Evolutionary conservation across 805 yeast species (phyloP).

Genomic region (Komagataella pastoris): DNA sequence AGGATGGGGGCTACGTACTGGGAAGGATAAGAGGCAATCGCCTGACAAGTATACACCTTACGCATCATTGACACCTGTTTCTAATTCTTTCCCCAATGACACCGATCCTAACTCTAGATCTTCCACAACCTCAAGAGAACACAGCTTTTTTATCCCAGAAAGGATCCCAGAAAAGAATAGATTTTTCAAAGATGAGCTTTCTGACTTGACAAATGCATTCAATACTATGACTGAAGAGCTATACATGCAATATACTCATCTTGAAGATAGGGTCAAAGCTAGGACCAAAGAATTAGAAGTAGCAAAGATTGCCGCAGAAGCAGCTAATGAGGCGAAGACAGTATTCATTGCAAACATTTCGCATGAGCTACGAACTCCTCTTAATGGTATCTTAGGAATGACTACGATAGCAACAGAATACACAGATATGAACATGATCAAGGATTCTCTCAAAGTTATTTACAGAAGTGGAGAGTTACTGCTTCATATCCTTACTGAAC

Average conservation of each 20-base stretch:
- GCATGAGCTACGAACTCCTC: constrained; percentile 88
- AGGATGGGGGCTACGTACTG: constrained; percentile 18
- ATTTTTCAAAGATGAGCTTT: constrained; percentile 68
- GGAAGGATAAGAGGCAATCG: constrained; percentile 12
- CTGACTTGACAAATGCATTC: constrained; percentile 80
- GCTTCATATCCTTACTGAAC: constrained; percentile 79
- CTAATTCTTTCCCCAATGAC: not conserved
- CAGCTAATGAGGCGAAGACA: constrained; percentile 94
- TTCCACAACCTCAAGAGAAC: not conserved
- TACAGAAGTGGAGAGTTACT: constrained; percentile 86
- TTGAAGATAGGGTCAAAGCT: constrained; percentile 79
- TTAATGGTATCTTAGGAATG: constrained; percentile 94
- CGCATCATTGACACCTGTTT: constrained; percentile 12
- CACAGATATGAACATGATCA: constrained; percentile 49
- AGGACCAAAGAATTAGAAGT: constrained; percentile 83
- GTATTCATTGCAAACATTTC: constrained; percentile 87
- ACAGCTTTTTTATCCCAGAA: not conserved
- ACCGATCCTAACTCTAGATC: not conserved
- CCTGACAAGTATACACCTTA: constrained; percentile 16
- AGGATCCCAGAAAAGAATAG: constrained; percentile 31
- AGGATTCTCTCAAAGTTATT: constrained; percentile 67
- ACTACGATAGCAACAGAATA: constrained; percentile 91
- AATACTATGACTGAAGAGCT: constrained; percentile 85
- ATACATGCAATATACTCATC: constrained; percentile 66
- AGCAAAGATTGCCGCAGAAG: constrained; percentile 62